Conservation (phyloP, 2,329 filamentous ascomycete species). For the Cordyceps farinosa region DNA sequence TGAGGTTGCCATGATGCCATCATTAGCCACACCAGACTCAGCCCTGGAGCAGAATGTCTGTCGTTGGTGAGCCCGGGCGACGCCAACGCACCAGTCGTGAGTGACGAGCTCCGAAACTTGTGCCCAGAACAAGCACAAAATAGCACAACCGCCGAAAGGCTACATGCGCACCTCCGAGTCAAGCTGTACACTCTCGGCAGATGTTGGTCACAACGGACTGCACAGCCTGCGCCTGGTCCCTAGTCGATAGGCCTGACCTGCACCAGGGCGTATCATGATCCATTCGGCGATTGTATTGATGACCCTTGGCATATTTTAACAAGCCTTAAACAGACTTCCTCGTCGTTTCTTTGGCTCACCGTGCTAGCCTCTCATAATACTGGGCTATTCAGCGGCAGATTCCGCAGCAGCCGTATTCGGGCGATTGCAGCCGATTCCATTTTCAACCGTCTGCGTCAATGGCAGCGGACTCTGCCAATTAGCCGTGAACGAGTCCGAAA, state of each 20-base stretch:
- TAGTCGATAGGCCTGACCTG: not conserved
- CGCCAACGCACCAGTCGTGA: not conserved
- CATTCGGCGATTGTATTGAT: not conserved
- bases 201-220: not conserved
- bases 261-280: not conserved
- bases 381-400: not conserved
- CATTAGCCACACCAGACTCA: not conserved
- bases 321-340: not conserved
- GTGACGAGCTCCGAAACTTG: not conserved
- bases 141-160: not conserved
- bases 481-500: not conserved
- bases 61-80: not conserved
- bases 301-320: not conserved
- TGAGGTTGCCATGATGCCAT: not conserved
- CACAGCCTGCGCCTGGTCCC: not conserved
- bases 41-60: not conserved
- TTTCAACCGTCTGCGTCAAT: not conserved
- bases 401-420: not conserved
- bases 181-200: not conserved
- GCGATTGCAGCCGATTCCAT: not conserved
- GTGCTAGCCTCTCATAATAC: not conserved
- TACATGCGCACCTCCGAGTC: not conserved
- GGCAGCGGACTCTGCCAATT: not conserved
- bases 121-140: not conserved
- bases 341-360: not conserved